Evolutionary conservation across 2,329 filamentous ascomycete species (phyloP).

Genomic region (Penicillium sp.): DNA sequence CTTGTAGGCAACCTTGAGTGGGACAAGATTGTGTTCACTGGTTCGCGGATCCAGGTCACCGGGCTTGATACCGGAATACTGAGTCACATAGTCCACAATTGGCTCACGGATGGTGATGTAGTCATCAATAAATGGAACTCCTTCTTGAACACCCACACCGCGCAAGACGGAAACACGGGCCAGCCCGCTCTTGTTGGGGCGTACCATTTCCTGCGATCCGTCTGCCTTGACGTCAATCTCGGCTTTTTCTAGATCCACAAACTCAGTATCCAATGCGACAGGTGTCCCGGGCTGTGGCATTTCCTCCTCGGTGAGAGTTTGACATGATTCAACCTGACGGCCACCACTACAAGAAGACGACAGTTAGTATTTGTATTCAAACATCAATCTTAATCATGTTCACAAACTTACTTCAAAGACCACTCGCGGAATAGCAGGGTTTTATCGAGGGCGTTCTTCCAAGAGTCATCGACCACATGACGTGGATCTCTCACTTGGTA

Average conservation of each 20-base stretch:
- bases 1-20: slow-evolving; percentile 91
- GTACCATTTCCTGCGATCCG: slow-evolving; percentile 85
- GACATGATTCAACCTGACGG: slow-evolving; percentile 40
- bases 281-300: slow-evolving; percentile 69
- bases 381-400: too few species aligned
- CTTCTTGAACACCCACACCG: slow-evolving; percentile 72
- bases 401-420: slow-evolving; percentile 48
- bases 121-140: slow-evolving; percentile 90
- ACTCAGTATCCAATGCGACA: slow-evolving; percentile 92
- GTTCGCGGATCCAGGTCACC: slow-evolving; percentile 77
- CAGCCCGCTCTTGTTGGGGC: slow-evolving; percentile 84
- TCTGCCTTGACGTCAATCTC: slow-evolving; percentile 97
- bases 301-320: slow-evolving; percentile 55
- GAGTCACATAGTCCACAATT: slow-evolving; percentile 92
- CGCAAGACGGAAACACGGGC: slow-evolving; percentile 91
- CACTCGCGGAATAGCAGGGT: slow-evolving; percentile 77
- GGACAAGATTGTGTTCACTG: slow-evolving; percentile 79
- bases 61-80: slow-evolving; percentile 85
- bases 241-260: slow-evolving; percentile 86
- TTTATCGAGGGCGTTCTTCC: slow-evolving; percentile 82
- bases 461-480: slow-evolving; percentile 78
- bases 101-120: slow-evolving; percentile 90
- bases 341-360: slow-evolving; percentile 30
- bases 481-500: slow-evolving; percentile 81
- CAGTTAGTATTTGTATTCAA: slow-evolving; percentile 1